Base-by-base conservation (phyloP, 192 early-diverging fungal genomes). In the Phycomyces nitens region DNA sequence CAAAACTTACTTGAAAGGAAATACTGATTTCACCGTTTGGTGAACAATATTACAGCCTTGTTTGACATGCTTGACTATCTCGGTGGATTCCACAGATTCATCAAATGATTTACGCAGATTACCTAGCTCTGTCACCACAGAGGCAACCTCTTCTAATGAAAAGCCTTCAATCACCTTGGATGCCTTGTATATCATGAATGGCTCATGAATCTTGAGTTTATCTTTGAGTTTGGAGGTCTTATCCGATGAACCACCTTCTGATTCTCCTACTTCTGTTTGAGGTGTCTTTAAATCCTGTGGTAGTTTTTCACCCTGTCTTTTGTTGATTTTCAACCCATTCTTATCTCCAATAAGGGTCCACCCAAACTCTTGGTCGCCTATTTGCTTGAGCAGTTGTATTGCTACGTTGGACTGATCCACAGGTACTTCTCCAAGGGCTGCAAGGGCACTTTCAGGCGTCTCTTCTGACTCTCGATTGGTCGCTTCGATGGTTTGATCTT, bases 101-200 rank as follows among this genome's bases (percentile, higher is more conserved):
- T 79, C 75, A 10, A 70, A 76, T 60, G 58, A 56, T n/a, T 62
- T 41, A 24, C 77, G 70, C n/a, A 71, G 60, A 15, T 53, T 15
- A 3, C 71, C 75, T 22, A 69, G 56, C n/a, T 74, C 73, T 11
- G 73, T 71, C 2, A 82, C 70, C 11, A 82, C 75, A 0, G 77
- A 71, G 3, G 75, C 68, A 24, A 82, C 74, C 57, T 82, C 80
- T 29, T 78, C 80, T n/a, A 77, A 53, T 2, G 80, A 82, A 23
- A 75, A 82, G 7, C 70, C 70, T 38, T 82, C 80, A 7, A 82
- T 79, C n/a, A 82, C 80, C 41, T 79, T 82, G 21, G 74, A 69
- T 6, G 70, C 76, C 59, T 78, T 76, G 21, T 77, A 74, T 20
- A 79, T 60, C 53, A 72, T 64, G 21, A 72, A 73, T 23, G 79